Base-by-base conservation (phyloP, 2,329 filamentous ascomycete genomes). In the Aureobasidium sp. region DNA sequence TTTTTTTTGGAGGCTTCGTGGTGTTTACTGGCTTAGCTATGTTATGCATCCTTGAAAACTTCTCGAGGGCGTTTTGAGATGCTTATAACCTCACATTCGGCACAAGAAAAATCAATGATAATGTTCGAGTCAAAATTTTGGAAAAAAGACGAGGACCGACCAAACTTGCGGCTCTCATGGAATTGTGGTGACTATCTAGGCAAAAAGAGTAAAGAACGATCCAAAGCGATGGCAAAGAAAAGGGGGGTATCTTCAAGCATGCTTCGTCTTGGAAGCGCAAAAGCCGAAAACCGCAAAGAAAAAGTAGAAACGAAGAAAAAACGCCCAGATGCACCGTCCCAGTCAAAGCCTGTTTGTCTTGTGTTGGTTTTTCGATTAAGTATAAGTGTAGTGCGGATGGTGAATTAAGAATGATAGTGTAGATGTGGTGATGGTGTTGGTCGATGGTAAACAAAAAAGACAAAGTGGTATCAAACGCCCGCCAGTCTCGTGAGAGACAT, bases 401-500 rank as follows among this genome's bases (percentile, higher is more conserved):
- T 53, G 49, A 15, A 44, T 42, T 56, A 56, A 56, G 25, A 34
- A 45, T 44, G 31, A 12, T 37, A 29, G 52, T 44, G 41, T 29
- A 20, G 31, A 17, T 58, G 41, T 14, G 34, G 29, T 37, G 41
- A 12, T 58, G 55, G 45, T 49, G 8, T 9, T 59, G 27, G 15
- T 15, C 25, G 36, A 34, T 31, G 31, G 20, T n/a, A 15, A 8
- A 36, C 17, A 22, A 22, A 45, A 57, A 48, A 47, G 17, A 22
- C 22, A 47, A 22, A 48, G 55, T 58, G 55, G 55, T 58, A 48
- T 58, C 55, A 48, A 58, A 47, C 55, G 55, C 42, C 41, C 55
- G 42, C 55, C 55, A 48, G 55, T 58, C 55, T 58, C 55, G 55
- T 11, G 55, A 39, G 55, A 58, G 42, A 58, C 29, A 58, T 57